These are phyloP conservation scores for Saccharomycopsis malanga DNA, from an alignment of 805 yeast species.

Conservation along the genomic window DNA sequence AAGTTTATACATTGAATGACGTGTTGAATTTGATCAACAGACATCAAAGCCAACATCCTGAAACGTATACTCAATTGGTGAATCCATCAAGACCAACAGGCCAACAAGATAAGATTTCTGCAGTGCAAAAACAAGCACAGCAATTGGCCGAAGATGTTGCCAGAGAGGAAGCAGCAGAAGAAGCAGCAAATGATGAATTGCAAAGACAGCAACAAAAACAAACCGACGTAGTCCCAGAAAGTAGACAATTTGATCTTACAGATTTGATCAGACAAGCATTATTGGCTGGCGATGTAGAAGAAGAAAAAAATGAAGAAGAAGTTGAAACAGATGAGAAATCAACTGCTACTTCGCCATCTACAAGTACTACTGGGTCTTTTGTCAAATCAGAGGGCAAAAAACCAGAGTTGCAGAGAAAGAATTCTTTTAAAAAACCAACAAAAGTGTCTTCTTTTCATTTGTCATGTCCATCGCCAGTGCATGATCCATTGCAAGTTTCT, in stretches of 20 bases:
- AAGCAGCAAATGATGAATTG: constrained; percentile 10
- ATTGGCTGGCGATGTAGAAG: constrained; percentile 11
- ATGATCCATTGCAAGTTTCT: constrained; percentile 39
- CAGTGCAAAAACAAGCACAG: constrained; percentile 17
- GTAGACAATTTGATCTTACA: constrained; percentile 15
- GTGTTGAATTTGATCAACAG: constrained; percentile 19
- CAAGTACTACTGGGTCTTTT: not conserved
- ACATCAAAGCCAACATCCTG: constrained; percentile 15
- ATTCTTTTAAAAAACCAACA: constrained; percentile 1
- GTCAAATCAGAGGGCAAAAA: not conserved
- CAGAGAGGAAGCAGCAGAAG: constrained; percentile 12
- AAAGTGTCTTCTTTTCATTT: constrained; percentile 23
- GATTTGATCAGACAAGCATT: constrained; percentile 20
- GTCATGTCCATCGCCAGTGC: constrained; percentile 29
- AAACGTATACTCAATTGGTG: not conserved
- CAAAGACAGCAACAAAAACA: not conserved
- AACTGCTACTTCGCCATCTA: constrained; percentile 1
- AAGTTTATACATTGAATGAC: constrained; percentile 20
- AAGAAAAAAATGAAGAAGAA: constrained; percentile 10
- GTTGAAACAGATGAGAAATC: not conserved
- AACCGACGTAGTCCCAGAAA: constrained; percentile 7
- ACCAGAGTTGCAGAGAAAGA: not conserved
- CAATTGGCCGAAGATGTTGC: constrained; percentile 17
- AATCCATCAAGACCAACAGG: not conserved
- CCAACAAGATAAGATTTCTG: constrained; percentile 5